These are phyloP conservation scores for Fusarium chuoi DNA, from an alignment of 2,329 filamentous ascomycete species.

Conservation along the genomic window DNA sequence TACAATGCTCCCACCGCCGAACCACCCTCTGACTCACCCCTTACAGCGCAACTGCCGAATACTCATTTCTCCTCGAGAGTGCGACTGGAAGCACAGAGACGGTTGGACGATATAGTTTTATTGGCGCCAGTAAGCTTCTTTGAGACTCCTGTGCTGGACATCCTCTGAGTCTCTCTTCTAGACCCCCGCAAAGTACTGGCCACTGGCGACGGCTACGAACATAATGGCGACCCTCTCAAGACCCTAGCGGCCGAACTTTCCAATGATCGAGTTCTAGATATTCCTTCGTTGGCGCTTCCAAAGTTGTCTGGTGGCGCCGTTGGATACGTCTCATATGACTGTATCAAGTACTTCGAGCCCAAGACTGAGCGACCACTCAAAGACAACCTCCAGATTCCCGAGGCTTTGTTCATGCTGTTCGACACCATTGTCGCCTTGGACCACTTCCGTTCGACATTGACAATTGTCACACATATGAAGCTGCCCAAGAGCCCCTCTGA, in stretches of 20 bases:
- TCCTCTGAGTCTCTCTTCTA: constrained; percentile 27
- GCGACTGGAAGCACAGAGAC: constrained; percentile 83
- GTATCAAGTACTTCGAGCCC: constrained; percentile 96
- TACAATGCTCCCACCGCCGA: not conserved
- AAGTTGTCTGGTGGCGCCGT: constrained; percentile 92
- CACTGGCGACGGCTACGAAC: constrained; percentile 88
- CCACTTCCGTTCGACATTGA: constrained; percentile 91
- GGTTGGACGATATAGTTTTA: constrained; percentile 94
- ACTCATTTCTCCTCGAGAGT: constrained; percentile 96
- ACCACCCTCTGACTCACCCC: constrained; percentile 32
- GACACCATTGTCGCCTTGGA: constrained; percentile 95
- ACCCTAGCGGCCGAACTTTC: constrained; percentile 83
- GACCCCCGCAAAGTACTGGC: constrained; percentile 82
- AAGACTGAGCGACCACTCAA: constrained; percentile 91
- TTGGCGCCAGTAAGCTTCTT: constrained; percentile 69
- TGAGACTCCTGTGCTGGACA: not conserved
- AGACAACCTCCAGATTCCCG: constrained; percentile 88
- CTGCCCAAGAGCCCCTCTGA: constrained; percentile 67
- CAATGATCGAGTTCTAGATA: constrained; percentile 80
- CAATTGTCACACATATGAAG: constrained; percentile 90
- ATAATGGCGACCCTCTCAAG: constrained; percentile 84
- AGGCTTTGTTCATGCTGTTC: constrained; percentile 97
- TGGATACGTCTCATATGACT: constrained; percentile 97
- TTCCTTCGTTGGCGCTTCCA: constrained; percentile 85
- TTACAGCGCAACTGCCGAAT: constrained; percentile 64